Evolutionary conservation across 75 land plant species (phyloP).

Genomic region (Cryptomeria japonica): DNA sequence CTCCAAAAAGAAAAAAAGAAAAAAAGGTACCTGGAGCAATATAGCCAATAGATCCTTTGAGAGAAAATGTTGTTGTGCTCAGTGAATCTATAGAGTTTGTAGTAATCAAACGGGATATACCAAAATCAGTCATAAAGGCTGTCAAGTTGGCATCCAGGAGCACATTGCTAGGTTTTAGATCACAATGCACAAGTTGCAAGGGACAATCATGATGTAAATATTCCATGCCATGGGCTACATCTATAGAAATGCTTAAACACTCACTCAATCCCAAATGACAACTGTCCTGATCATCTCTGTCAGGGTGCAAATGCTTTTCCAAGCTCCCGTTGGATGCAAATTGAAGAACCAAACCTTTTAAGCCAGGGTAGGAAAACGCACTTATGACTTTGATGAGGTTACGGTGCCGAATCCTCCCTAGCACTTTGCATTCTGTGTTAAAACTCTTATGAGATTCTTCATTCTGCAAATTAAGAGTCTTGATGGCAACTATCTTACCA

Average conservation of each 20-base stretch:
- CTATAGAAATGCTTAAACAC: constrained; percentile 17
- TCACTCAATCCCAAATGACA: constrained; percentile 1
- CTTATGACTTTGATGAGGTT: constrained; percentile 51
- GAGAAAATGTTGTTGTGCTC: too few species aligned
- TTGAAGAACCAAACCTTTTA: constrained; percentile 41
- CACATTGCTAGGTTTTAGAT: constrained; percentile 52
- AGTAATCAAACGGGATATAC: too few species aligned
- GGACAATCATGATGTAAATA: constrained; percentile 41
- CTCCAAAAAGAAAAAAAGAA: too few species aligned
- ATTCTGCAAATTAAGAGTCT: constrained; percentile 21
- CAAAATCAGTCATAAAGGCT: constrained; percentile 32
- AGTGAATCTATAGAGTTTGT: too few species aligned
- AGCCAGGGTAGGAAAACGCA: constrained; percentile 44
- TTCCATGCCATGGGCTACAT: constrained; percentile 34
- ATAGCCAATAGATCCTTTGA: too few species aligned
- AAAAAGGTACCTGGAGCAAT: too few species aligned
- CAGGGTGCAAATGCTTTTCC: constrained; percentile 14
- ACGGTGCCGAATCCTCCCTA: constrained; percentile 49
- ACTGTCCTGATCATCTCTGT: constrained; percentile 34
- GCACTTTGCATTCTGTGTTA: constrained; percentile 44
- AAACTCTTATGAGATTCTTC: constrained; percentile 19
- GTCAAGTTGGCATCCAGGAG: constrained; percentile 45
- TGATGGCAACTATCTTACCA: constrained; percentile 24
- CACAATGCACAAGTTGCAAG: constrained; percentile 40
- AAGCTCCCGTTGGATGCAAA: constrained; percentile 21